Evolutionary conservation across 2,329 filamentous ascomycete species (phyloP).

Genomic region (Aspergillus fijiensis): DNA sequence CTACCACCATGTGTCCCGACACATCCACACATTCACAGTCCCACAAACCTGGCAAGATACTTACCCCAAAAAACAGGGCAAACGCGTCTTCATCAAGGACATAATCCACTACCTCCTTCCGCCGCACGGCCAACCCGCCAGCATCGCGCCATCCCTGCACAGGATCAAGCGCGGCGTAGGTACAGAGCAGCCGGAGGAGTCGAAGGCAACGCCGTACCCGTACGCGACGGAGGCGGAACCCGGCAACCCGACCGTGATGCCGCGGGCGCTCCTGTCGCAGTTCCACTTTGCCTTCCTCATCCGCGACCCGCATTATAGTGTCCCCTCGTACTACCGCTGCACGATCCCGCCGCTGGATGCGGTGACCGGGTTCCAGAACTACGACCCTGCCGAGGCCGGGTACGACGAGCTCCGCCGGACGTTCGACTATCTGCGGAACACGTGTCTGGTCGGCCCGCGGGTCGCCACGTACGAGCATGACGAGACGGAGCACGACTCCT

Average conservation of each 20-base stretch:
- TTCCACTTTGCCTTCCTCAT: constrained; percentile 98
- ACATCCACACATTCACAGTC: constrained; percentile 2
- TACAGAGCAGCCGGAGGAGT: constrained; percentile 37
- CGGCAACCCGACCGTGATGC: constrained; percentile 82
- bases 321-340: constrained; percentile 93
- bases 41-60: constrained; percentile 25
- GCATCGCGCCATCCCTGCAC: constrained; percentile 74
- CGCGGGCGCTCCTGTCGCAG: constrained; percentile 67
- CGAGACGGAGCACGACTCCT: constrained; percentile 31
- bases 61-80: constrained; percentile 62
- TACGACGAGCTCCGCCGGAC: constrained; percentile 83
- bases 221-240: constrained; percentile 61
- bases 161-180: constrained; percentile 61
- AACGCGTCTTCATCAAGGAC: constrained; percentile 96
- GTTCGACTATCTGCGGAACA: constrained; percentile 76
- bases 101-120: constrained; percentile 91
- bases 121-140: constrained; percentile 65
- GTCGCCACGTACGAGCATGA: constrained; percentile 49
- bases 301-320: constrained; percentile 86
- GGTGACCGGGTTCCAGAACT: constrained; percentile 80
- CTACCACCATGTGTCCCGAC: background rate
- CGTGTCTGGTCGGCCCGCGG: constrained; percentile 68
- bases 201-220: constrained; percentile 50
- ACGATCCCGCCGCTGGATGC: constrained; percentile 81
- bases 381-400: constrained; percentile 84